phyloP scores from a whole-genome alignment of 2,329 filamentous ascomycete genomes.

The Pseudophaeomoniella oleicola region DNA sequence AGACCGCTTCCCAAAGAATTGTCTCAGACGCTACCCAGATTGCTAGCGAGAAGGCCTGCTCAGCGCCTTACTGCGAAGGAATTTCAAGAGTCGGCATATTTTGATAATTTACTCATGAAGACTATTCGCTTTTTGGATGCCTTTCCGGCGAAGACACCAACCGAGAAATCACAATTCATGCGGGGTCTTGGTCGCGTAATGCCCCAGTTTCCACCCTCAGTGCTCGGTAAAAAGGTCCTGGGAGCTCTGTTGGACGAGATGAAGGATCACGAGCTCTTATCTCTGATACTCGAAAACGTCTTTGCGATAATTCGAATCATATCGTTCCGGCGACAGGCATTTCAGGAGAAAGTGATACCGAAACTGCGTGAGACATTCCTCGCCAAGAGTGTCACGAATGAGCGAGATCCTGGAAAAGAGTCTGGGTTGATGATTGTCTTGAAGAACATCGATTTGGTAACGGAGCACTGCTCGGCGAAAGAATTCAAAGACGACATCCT shows the following conservation, averaged over 20 bases:
- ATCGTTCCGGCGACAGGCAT: constrained; percentile 61
- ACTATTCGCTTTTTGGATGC: constrained; percentile 90
- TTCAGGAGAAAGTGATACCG: constrained; percentile 77
- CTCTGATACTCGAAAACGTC: constrained; percentile 75
- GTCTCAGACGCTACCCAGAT: constrained; percentile 60
- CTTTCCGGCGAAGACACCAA: constrained; percentile 79
- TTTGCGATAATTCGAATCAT: constrained; percentile 77
- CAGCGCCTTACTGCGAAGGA: constrained; percentile 77
- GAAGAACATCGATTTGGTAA: constrained; percentile 63
- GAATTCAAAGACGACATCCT: constrained; percentile 94
- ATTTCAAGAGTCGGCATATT: constrained; percentile 91
- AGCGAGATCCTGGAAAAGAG: constrained; percentile 72
- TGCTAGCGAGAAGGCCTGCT: constrained; percentile 77
- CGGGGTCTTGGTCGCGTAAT: constrained; percentile 75
- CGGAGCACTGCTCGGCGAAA: constrained; percentile 71
- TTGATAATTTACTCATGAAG: constrained; percentile 91
- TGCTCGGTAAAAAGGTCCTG: constrained; percentile 88
- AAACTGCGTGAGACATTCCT: constrained; percentile 72
- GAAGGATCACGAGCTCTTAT: constrained; percentile 78
- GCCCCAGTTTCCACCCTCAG: constrained; percentile 80
- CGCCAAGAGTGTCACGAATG: constrained; percentile 37
- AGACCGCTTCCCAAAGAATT: constrained; percentile 69
- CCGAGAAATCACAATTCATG: constrained; percentile 85
- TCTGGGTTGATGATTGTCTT: constrained; percentile 83
- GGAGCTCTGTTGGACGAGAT: constrained; percentile 81